These are phyloP conservation scores for Huntiella savannae DNA, from an alignment of 2,329 filamentous ascomycete species.

Conservation along the genomic window DNA sequence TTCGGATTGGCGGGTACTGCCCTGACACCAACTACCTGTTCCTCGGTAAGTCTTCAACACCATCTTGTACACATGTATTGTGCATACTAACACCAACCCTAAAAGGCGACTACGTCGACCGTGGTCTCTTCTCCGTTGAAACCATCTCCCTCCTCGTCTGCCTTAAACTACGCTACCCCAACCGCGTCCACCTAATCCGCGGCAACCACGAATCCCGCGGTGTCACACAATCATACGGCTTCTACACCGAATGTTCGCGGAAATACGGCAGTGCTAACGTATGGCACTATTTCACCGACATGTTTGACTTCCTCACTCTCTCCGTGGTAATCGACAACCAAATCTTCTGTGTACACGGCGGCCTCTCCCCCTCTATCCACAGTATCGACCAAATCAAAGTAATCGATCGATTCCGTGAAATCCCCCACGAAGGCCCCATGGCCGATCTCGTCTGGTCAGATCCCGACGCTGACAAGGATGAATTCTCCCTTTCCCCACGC, in stretches of 20 bases:
- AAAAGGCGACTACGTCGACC: constrained; percentile 88
- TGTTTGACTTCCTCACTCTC: constrained; percentile 96
- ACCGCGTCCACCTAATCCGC: constrained; percentile 86
- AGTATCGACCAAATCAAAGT: constrained; percentile 99
- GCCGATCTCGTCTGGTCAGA: constrained; percentile 98
- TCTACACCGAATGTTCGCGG: constrained; percentile 93
- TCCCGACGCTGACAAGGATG: constrained; percentile 89
- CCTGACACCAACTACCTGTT: constrained; percentile 98
- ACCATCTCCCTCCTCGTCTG: constrained; percentile 96
- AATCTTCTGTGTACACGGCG: constrained; percentile 96
- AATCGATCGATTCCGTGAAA: constrained; percentile 95
- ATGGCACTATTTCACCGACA: constrained; percentile 99
- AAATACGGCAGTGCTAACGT: constrained; percentile 98
- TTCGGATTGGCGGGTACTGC: constrained; percentile 92
- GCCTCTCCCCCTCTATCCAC: constrained; percentile 77
- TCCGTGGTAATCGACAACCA: constrained; percentile 97
- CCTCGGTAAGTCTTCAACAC: constrained; percentile 43
- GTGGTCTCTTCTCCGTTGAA: constrained; percentile 95
- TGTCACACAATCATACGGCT: constrained; percentile 96
- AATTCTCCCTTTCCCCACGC: constrained; percentile 83
- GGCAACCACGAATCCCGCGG: constrained; percentile 96
- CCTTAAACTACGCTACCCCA: constrained; percentile 88
- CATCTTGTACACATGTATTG: not conserved
- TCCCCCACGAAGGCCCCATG: constrained; percentile 97
- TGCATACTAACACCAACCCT: not conserved